Evolutionary conservation across 2,329 filamentous ascomycete species (phyloP), one percentile per base, ranked within the genome.

Genomic region (Ophiocordyceps camponoti-saundersi): DNA sequence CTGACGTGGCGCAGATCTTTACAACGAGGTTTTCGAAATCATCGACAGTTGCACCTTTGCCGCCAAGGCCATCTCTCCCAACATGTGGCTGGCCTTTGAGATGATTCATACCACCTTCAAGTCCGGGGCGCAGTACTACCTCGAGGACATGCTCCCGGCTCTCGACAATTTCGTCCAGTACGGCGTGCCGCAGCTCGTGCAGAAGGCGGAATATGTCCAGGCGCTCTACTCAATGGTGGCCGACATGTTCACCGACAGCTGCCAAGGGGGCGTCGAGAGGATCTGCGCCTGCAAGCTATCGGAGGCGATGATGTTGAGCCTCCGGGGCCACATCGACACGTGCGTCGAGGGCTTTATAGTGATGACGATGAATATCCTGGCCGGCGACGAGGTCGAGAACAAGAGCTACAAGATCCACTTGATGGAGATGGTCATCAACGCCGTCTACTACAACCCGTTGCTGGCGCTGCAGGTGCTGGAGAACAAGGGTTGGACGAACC

Each of bases 11-110:
- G 23, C 46, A 83, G 83, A 98, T 64, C 70, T 98, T 21, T 98
- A 95, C 65, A 98, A 96, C 61, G 92, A 98, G 62, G 80, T 96
- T 6, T 98, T 98, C 55, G 92, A 98, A 66, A 98, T 98, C 56
- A 94, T 98, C 56, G 92, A 98, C 63, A 95, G 88, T 72, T 98
- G 92, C 72, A 98, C 92, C 8, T 98, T 96, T 62, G 87, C 92
- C 12, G 90, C 92, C 51, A 98, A 96, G 72, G 77, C 79, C 49
- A 96, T 98, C 55, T 95, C 92, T 1, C 79, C 83, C 11, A 94
- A 86, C 41, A 98, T 98, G 92, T 98, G 92, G 92, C 82, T 90
- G 65, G 90, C 92, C 2, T 98, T 98, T 61, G 89, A 95, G 67
- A 75, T 96, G 42, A 93, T 98, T 52, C 90, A 96, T 66, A 79